Base-by-base conservation (phyloP, 2,329 filamentous ascomycete species). In the Gyromitra esculenta region DNA sequence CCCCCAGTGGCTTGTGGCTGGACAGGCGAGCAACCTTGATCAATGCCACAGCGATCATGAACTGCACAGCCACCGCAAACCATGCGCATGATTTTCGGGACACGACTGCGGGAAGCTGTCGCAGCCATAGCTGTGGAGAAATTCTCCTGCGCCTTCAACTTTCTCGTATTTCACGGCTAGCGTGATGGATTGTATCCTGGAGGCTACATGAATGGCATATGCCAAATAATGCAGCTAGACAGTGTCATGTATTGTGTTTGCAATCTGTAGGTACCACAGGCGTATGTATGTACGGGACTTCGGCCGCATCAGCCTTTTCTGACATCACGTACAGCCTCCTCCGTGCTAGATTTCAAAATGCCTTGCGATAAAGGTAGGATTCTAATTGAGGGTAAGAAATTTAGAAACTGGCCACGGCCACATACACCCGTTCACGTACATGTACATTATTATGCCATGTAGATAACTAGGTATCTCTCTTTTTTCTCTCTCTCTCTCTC, bases 21-120 rank as follows among this genome's bases (percentile, higher is more conserved):
- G 15, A 4, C 9, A 31, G 37, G n/a, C 48, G n/a, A 37, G 25
- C 39, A 68, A 59, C 65, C 39, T 68, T 59, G 59, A 68, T 59
- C 8, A 41, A 48, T 31, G 25, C 25, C 25, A 68, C 65, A 48
- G 39, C 39, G 39, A 31, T 31, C 21, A n/a, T 35, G 31, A 15
- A 57, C 4, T 31, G 54, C 13, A 52, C 48, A 39, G 5, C 25
- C 9, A 13, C 25, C 54, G 54, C 31, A 57, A 31, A 57, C 37
- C 25, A 4, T 11, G 2, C 52, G 31, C 31, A 15, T 5, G 11
- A 41, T 21, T 60, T 21, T 39, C 57, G 21, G 57, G 35, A 15
- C 1, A n/a, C 4, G 57, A 9, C 21, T 9, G 35, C 57, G 25
- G 11, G 35, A 37, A 35, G 11, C n/a, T 7, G 8, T 11, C 25